Evolutionary conservation across 1,284 basidiomycete genomes (phyloP), one percentile per base, ranked within the genome.

Genomic region (Microbotryomycetes sp.): DNA sequence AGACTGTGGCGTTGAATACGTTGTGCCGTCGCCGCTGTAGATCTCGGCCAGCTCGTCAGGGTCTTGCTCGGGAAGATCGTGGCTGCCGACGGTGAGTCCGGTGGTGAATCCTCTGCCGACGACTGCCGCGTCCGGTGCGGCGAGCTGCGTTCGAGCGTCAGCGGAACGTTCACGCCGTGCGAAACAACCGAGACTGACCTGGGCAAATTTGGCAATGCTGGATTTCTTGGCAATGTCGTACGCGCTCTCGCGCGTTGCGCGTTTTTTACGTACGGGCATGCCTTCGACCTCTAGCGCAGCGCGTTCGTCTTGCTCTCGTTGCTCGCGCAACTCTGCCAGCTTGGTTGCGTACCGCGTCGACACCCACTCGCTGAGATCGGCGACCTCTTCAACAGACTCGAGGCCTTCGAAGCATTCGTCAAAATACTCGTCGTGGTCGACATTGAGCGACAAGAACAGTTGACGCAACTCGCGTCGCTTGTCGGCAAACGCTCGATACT

Each of bases 281-380:
- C 35, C 35, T n/a, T 62, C 54, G 28, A 60, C 62, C 29, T 57
- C 46, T 28, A 29, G 27, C 27, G 21, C 62, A n/a, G 54, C 65
- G 54, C 47, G 46, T 61, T 55, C 66, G 5, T 11, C 41, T 50
- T 23, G 59, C 64, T 41, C 57, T 61, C 45, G 56, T 49, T 46
- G 56, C 71, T 83, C 82, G 72, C 84, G 87, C 75, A 85, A 85
- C 71, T 84, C 82, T 72, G 85, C 85, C 73, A 78, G 65, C 64
- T 77, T 74, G 23, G 73, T 69, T 4, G 78, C 75, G 64, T 92
- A 90, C 73, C 87, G 89, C 80, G 92, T 84, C 26, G 82, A 79
- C 52, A 99, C 76, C 91, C 91, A 99, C 71, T 96, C 93, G 0
- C 87, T 86, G 21, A 89, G 84, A 72, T 99, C 96, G 0, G 89